These are phyloP conservation scores for Mucor sp. DNA, from an alignment of 371 early-diverging fungal species.

Conservation along the genomic window DNA sequence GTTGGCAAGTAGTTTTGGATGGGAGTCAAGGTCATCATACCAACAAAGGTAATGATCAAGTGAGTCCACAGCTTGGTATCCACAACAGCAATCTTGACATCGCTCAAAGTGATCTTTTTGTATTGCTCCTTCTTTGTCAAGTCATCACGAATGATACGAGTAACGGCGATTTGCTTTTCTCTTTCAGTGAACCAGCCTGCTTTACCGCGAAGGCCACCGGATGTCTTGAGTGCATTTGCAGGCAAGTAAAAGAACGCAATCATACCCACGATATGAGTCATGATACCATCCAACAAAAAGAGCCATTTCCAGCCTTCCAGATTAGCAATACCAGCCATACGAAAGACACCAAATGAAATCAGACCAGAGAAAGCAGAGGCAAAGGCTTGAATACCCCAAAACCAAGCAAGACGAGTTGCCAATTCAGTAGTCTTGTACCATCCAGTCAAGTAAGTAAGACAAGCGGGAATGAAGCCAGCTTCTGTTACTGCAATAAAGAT, in stretches of 20 bases:
- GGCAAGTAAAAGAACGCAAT: constrained; percentile 53
- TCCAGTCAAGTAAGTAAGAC: constrained; percentile 55
- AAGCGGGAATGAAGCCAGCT: constrained; percentile 66
- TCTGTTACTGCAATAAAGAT: constrained; percentile 38
- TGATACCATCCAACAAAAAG: constrained; percentile 56
- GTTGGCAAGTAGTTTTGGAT: constrained; percentile 54
- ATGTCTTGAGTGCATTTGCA: constrained; percentile 37
- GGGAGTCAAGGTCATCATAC: constrained; percentile 44
- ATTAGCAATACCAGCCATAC: constrained; percentile 52
- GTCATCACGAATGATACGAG: constrained; percentile 58
- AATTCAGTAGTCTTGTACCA: constrained; percentile 65
- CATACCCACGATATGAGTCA: constrained; percentile 49
- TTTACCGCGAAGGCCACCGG: constrained; percentile 39
- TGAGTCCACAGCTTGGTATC: constrained; percentile 52
- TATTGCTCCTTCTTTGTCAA: constrained; percentile 46
- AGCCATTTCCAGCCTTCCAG: constrained; percentile 64
- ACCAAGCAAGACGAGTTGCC: constrained; percentile 57
- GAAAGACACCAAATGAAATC: constrained; percentile 59
- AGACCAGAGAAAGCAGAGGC: constrained; percentile 63
- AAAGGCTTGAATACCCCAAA: constrained; percentile 62
- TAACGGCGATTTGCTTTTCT: constrained; percentile 53
- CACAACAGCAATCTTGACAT: constrained; percentile 33
- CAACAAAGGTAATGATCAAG: constrained; percentile 41
- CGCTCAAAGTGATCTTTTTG: constrained; percentile 23
- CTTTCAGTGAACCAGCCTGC: constrained; percentile 41